Evolutionary conservation across 495 filamentous ascomycete species (phyloP), one percentile per base, ranked within the genome.

Genomic region (Podospora tetraspora): DNA sequence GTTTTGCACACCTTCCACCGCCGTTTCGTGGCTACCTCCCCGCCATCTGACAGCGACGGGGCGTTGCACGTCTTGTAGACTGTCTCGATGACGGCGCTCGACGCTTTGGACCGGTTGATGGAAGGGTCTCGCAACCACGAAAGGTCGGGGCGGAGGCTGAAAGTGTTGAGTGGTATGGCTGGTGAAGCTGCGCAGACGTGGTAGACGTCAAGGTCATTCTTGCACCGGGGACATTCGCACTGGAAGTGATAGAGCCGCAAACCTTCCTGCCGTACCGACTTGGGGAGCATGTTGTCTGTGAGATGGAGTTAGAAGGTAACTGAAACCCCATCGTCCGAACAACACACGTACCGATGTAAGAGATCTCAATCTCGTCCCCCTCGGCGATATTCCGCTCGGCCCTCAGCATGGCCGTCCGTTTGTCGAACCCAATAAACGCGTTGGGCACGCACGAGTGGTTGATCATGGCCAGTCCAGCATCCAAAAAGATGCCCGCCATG

Each of bases 391-490:
- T 67, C 30, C 61, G 68, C 21, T 75, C 71, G 0, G 83, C 80
- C 30, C 78, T 74, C 23, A 87, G 69, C 24, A 78, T 67, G 3
- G 81, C 78, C 1, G 67, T 75, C n/a, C 82, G 72, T 25, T 79
- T 80, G 56, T 80, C 67, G 59, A 85, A 85, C 27, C 76, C 72
- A 27, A 87, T 77, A 43, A 77, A 78, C 0, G 84, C 83, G 62
- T 84, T 87, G 11, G 84, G 84, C 7, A 79, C 69, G 60, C 85
- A 87, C 2, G 84, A 85, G 68, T 87, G 85, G 66, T 87, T 86
- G 7, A 81, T 69, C 76, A 84, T 81, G 24, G 85, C 79, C 25
- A 86, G 71, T 7, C 67, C 74, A 5, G 82, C 73, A 62, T 84
- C 79, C 58, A 85, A 32, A 59, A 79, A 83, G 12, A 81, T 73